Percentiles rank a stretch among this genome's conserved stretches.
Conservation (phyloP, 495 filamentous ascomycete species). For the Lasiosphaeris hirsuta region DNA sequence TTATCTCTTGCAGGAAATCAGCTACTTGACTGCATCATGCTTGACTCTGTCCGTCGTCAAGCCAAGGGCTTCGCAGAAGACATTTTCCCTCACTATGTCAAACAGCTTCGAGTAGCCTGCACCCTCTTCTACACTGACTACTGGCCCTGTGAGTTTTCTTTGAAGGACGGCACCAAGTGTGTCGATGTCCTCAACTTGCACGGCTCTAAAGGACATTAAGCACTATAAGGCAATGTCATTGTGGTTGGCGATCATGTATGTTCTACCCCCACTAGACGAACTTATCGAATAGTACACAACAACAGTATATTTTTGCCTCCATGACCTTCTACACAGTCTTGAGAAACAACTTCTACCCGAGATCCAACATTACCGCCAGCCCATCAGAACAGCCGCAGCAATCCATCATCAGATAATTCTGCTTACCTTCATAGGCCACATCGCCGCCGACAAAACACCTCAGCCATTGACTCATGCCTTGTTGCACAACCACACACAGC, state of each 20-base stretch:
- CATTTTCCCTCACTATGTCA: conserved; percentile 4
- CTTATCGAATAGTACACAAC: not conserved
- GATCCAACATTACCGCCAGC: not conserved
- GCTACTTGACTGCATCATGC: conserved; percentile 9
- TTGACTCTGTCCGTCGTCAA: conserved; percentile 2
- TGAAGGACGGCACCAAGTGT: not conserved
- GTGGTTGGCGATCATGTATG: not conserved
- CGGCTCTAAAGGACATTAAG: conserved; percentile 4
- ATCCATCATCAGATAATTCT: not conserved
- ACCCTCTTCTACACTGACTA: conserved; percentile 2
- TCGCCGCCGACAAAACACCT: not conserved
- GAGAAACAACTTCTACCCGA: conserved; percentile 1
- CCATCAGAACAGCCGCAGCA: not conserved
- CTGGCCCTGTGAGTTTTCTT: conserved; percentile 2
- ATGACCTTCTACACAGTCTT: not conserved
- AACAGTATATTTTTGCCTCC: conserved; percentile 4
- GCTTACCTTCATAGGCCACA: not conserved
- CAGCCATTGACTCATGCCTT: not conserved
- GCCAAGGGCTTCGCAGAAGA: conserved; percentile 4
- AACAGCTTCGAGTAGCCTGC: not conserved
- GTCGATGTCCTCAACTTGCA: conserved; percentile 4
- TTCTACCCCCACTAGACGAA: conserved; percentile 2
- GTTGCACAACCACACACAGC: too few relatives aligned
- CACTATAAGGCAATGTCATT: conserved; percentile 1
- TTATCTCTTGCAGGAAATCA: conserved; percentile 1